phyloP scores from a whole-genome alignment of 2,329 filamentous ascomycete genomes.

The Neurospora sp. region DNA sequence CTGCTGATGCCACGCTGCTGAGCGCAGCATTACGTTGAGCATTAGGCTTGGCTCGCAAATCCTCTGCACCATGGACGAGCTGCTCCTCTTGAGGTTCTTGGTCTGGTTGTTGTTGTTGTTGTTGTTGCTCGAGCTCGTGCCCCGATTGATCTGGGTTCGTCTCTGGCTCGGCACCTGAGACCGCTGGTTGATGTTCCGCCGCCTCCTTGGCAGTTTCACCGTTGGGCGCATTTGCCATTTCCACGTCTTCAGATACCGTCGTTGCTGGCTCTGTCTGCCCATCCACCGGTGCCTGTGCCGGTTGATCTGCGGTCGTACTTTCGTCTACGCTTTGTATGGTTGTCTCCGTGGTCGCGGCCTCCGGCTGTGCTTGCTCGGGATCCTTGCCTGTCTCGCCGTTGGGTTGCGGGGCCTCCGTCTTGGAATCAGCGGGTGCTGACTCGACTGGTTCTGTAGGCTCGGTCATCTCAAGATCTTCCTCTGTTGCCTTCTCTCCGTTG shows the following conservation, averaged over 20 bases:
- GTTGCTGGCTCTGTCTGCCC: neutral
- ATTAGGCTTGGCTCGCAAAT: neutral
- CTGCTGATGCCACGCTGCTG: conserved; percentile 6
- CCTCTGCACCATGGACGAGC: neutral
- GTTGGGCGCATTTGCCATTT: conserved; percentile 12
- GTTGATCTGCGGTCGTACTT: neutral
- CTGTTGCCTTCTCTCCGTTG: neutral
- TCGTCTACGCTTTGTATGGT: neutral
- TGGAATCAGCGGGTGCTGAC: neutral
- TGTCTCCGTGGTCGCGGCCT: neutral
- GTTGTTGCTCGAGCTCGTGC: neutral
- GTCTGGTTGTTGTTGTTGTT: neutral
- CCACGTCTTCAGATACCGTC: conserved; percentile 5
- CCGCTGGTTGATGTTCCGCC: neutral
- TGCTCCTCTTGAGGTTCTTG: neutral
- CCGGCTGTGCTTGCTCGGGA: neutral
- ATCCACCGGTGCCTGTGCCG: neutral
- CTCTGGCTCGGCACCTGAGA: neutral
- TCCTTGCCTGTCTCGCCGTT: neutral
- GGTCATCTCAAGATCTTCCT: conserved; percentile 5
- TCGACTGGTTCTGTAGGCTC: neutral
- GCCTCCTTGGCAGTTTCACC: neutral
- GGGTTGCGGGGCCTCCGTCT: neutral
- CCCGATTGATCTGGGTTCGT: neutral
- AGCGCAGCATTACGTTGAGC: neutral